Base-by-base conservation (phyloP, 805 yeast genomes). In the Helenozyma baotianmanensis region DNA sequence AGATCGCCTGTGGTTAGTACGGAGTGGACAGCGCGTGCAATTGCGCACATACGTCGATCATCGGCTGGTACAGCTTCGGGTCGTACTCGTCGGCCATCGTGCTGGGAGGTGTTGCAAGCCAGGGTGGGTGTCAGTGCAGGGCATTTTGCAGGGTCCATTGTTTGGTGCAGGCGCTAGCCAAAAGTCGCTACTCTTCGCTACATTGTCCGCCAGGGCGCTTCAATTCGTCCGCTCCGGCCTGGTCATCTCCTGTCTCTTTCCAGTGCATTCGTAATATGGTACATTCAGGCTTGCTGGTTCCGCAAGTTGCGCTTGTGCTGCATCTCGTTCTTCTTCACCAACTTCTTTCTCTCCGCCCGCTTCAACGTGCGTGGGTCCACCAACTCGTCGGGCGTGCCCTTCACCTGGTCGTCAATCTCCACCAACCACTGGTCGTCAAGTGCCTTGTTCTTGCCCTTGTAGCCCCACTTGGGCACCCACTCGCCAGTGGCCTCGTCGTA, bases 391-490 rank as follows among this genome's bases (percentile, higher is more conserved):
- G 53, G 54, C 21, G 70, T 62, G 34, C 60, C 58, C 53, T 74
- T 72, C 18, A 71, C 80, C 47, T 80, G 73, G 33, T 84, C 94
- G 39, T 86, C 85, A 40, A 90, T 84, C 64, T 92, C 99, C 37
- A 90, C 97, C 54, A 87, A 71, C 98, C 98, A 92, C 62, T 92
- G 97, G 52, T 73, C 65, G 51, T 90, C 97, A 47, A 80, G 54
- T 35, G 78, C 76, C 65, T 92, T 90, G 63, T 92, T 92, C 62
- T 78, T 78, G 53, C 97, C 97, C 45, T 83, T 81, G 68, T 82
- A 90, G 40, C 99, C 99, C 98, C 98, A 92, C 62, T 88, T 90
- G 50, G 95, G 90, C 40, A 82, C 96, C 98, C 98, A 92, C 62
- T 88, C 89, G 32, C 90, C 89, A 19, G 76, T 64, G 21, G 75